phyloP scores from a whole-genome alignment of 208 protist genomes.

The Trypanosoma melophagium region DNA sequence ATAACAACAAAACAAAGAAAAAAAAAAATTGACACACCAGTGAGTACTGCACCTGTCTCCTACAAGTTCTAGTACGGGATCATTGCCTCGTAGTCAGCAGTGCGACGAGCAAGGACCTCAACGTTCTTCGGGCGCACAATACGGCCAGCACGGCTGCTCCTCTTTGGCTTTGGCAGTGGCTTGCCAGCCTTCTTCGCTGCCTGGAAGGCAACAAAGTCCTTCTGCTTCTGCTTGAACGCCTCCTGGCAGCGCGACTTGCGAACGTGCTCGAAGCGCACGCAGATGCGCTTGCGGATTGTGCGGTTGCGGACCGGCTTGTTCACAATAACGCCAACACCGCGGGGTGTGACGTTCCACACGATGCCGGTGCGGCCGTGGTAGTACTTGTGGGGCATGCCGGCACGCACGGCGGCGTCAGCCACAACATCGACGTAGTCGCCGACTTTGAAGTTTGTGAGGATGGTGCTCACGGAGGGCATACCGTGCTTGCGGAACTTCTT shows the following conservation, averaged over 20 bases:
- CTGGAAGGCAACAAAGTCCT: constrained; percentile 68
- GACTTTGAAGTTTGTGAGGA: constrained; percentile 97
- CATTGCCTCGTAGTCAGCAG: constrained; percentile 87
- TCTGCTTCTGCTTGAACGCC: constrained; percentile 88
- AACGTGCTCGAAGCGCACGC: constrained; percentile 99
- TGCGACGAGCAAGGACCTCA: constrained; percentile 75
- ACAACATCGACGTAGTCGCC: constrained; percentile 99
- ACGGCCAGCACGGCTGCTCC: constrained; percentile 72
- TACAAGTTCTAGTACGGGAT: constrained; percentile 39
- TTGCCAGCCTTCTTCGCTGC: constrained; percentile 84
- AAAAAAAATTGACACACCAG: not conserved
- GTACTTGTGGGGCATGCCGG: constrained; percentile 99
- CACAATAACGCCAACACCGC: constrained; percentile 98
- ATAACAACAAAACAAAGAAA: no score
- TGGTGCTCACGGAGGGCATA: constrained; percentile 91
- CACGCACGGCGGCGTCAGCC: constrained; percentile 97
- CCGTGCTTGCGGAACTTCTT: constrained; percentile 97
- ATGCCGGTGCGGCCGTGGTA: constrained; percentile 99
- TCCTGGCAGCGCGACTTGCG: constrained; percentile 91
- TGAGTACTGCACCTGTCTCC: not conserved
- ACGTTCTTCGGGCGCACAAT: constrained; percentile 73
- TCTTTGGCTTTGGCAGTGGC: constrained; percentile 64
- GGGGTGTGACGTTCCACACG: constrained; percentile 99
- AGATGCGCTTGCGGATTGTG: constrained; percentile 99
- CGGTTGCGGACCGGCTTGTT: constrained; percentile 98